Conservation (phyloP, 2,329 filamentous ascomycete genomes). For the Sporothrix schenckii region DNA sequence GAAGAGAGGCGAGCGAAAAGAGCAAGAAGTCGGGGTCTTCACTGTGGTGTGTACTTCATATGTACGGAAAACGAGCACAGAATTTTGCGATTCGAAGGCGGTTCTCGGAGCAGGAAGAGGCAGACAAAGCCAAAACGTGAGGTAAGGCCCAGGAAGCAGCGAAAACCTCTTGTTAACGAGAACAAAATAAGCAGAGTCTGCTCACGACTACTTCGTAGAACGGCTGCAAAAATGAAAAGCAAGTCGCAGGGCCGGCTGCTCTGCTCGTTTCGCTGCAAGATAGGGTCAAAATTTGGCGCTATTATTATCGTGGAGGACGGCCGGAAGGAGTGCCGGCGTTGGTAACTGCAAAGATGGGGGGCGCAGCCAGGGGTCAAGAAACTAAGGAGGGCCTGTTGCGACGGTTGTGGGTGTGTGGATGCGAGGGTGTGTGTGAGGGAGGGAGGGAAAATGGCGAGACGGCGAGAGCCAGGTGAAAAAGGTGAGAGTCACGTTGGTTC, state of each 20-base stretch:
- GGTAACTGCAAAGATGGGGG: constrained; percentile 26
- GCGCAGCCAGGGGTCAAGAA: constrained; percentile 24
- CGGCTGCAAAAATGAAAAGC: background rate
- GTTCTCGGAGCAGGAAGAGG: background rate
- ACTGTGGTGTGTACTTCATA: background rate
- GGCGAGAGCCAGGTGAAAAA: constrained; percentile 17
- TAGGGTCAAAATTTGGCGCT: constrained; percentile 22
- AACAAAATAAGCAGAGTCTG: background rate
- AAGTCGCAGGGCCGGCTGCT: background rate
- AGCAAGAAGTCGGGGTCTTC: constrained; percentile 25
- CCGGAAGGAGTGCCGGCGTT: constrained; percentile 31
- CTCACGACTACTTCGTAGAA: background rate
- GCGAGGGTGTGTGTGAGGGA: background rate
- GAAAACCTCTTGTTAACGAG: constrained; percentile 7
- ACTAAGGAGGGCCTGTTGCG: constrained; percentile 24
- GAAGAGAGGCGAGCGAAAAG: constrained; percentile 13
- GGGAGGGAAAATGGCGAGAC: background rate
- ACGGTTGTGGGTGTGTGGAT: constrained; percentile 22
- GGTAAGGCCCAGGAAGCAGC: background rate
- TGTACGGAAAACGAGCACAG: background rate
- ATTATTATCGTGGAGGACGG: constrained; percentile 24
- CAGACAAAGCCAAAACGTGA: background rate
- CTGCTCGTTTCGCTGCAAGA: constrained; percentile 2
- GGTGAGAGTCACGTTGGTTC: background rate
- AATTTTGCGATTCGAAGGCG: constrained; percentile 6